Evolutionary conservation across 164 flowering plant species (phyloP).

Genomic region (grape (Vitis vinifera)): ASM3070453v1 NC_081815.1:8178501-8179000

Average conservation of each 20-base stretch:
- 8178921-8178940: constrained; percentile 78
- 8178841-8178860: constrained; percentile 73
- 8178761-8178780: constrained; percentile 93
- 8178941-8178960: constrained; percentile 61
- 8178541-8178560: background rate
- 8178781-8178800: constrained; percentile 78
- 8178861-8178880: constrained; percentile 87
- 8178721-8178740: constrained; percentile 96
- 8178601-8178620: too few relatives aligned
- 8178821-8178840: constrained; percentile 94
- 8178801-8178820: constrained; percentile 91
- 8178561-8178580: background rate
- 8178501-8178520: constrained; percentile 70
- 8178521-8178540: constrained; percentile 7
- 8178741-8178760: constrained; percentile 75
- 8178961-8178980: constrained; percentile 85
- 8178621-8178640: background rate
- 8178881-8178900: constrained; percentile 61
- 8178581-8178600: background rate
- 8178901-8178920: constrained; percentile 69
- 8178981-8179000: constrained; percentile 69
- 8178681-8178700: constrained; percentile 91
- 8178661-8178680: constrained; percentile 86
- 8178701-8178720: constrained; percentile 79
- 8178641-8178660: constrained; percentile 5